phyloP scores from a whole-genome alignment of 2,329 filamentous ascomycete species.

The Verticillium albo-atrum region DNA sequence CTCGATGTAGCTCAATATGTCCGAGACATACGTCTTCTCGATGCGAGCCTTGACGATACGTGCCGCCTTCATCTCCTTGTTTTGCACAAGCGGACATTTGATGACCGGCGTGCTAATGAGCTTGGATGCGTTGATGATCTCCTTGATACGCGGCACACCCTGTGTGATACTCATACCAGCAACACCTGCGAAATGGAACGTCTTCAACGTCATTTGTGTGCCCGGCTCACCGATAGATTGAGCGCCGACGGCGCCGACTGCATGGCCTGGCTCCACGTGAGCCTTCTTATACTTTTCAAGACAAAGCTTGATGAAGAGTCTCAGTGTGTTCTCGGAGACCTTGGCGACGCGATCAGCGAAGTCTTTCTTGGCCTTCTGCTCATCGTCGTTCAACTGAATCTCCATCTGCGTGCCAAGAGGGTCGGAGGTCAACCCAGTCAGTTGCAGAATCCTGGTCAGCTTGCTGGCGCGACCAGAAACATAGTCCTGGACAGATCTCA shows the following conservation, averaged over 20 bases:
- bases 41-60: slow-evolving; percentile 88
- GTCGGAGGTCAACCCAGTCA: slow-evolving; percentile 12
- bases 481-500: slow-evolving; percentile 72
- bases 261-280: slow-evolving; percentile 89
- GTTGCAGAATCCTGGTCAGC: slow-evolving; percentile 29
- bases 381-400: slow-evolving; percentile 7
- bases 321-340: slow-evolving; percentile 69
- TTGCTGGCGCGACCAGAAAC: slow-evolving; percentile 59
- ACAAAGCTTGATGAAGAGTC: slow-evolving; percentile 74
- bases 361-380: slow-evolving; percentile 26
- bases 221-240: slow-evolving; percentile 98
- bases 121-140: slow-evolving; percentile 98
- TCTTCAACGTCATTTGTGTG: slow-evolving; percentile 98
- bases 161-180: slow-evolving; percentile 99
- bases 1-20: slow-evolving; percentile 76
- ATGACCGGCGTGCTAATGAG: slow-evolving; percentile 93
- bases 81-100: slow-evolving; percentile 76
- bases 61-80: slow-evolving; percentile 71
- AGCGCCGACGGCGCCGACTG: slow-evolving; percentile 91
- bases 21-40: slow-evolving; percentile 87
- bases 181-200: slow-evolving; percentile 99
- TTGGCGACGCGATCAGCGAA: slow-evolving; percentile 73
- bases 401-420: slow-evolving; percentile 20
- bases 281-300: slow-evolving; percentile 87
- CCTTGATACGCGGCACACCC: slow-evolving; percentile 98